Base-by-base conservation (phyloP, 805 yeast species). In the Metschnikowia picachoensis region DNA sequence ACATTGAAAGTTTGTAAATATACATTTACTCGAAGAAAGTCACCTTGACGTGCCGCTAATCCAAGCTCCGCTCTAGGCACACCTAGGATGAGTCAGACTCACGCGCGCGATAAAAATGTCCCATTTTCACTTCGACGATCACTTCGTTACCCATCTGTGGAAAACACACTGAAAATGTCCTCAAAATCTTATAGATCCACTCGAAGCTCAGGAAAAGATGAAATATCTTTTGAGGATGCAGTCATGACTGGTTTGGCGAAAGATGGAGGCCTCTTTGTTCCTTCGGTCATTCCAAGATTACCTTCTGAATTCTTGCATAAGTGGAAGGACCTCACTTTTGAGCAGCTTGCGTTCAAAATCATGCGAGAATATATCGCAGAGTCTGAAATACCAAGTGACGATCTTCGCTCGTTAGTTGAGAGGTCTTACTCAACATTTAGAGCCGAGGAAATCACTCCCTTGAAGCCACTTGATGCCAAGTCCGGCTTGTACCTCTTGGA, bases 251-350 rank as follows among this genome's bases (percentile, higher is more conserved):
- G 99, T 43, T 76, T 94, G 60, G 98, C 98, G 44, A 82, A 87
- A 39, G 99, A 95, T 64, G 99, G 99, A 55, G 99, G 99, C 35
- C 78, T 94, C 35, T 94, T 88, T 66, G 76, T 94, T 46, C 99
- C 99, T 38, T 78, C 94, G 13, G 73, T 64, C 39, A 87, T 91
- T 56, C 97, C 98, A 47, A 65, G 74, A 51, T 75, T 87, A 29
- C 73, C 83, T 6, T 62, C 71, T 11, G 78, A 77, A 48, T 77
- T 85, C 52, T 66, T 84, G 44, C 60, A 70, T 33, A 68, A 73
- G 51, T 92, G 98, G 98, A 70, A 78, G 44, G 76, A 83, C 48
- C 72, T 87, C 47, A 70, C 85, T 17, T 94, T 94, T 70, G 83
- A 85, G 64, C 92, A 92, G 50, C 76, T 94, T 48, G 99, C 99